A percentile compares a stretch with the other conserved stretches of the same genome.
phyloP scores from a whole-genome alignment of 768 basidiomycete species.

The Phlegmacium glaucopus region DNA sequence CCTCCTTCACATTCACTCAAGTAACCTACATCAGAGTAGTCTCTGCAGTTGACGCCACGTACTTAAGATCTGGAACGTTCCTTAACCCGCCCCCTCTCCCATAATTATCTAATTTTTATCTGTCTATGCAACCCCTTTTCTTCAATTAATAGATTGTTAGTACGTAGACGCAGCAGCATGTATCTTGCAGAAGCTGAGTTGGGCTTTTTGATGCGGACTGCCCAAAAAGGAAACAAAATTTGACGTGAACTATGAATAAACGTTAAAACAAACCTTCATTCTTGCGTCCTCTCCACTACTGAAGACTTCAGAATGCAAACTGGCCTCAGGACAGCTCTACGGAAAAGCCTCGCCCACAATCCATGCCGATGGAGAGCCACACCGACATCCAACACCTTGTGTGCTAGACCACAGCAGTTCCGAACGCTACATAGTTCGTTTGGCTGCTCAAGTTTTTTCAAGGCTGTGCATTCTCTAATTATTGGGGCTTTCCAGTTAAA shows the following conservation, averaged over 20 bases:
- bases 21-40: too few species aligned
- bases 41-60: too few species aligned
- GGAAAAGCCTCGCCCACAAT: conserved; percentile 24
- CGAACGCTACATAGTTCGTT: conserved; percentile 64
- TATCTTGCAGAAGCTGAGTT: too few species aligned
- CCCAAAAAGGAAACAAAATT: neutral
- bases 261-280: neutral
- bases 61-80: too few species aligned
- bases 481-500: conserved; percentile 46
- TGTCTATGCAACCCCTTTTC: too few species aligned
- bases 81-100: too few species aligned
- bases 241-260: neutral
- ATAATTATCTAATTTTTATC: too few species aligned
- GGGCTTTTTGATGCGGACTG: too few species aligned
- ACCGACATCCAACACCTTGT: conserved; percentile 19
- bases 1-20: too few species aligned
- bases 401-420: conserved; percentile 26
- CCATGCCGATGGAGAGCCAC: conserved; percentile 11
- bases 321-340: conserved; percentile 30
- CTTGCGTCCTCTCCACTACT: conserved; percentile 1
- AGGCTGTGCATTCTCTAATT: neutral
- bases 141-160: too few species aligned
- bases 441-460: neutral
- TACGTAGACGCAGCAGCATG: too few species aligned
- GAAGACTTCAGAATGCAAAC: conserved; percentile 33